These are phyloP conservation scores for Saccharomycopsis sp. DNA, from an alignment of 805 yeast species.

Conservation along the genomic window DNA sequence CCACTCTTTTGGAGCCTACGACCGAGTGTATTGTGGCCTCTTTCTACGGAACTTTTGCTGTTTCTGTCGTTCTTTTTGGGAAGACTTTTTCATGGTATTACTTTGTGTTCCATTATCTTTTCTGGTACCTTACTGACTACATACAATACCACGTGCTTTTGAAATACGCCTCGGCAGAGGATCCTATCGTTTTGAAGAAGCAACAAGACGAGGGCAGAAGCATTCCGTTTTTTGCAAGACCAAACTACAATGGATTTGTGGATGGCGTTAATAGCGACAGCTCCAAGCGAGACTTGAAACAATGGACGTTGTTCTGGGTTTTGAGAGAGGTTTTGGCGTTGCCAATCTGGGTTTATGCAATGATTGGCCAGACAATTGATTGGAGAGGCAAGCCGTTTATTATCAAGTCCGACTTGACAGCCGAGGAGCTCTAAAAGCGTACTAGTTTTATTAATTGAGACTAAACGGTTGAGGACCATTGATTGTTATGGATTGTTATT, in stretches of 20 bases:
- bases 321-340: slow-evolving; percentile 67
- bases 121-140: slow-evolving; percentile 65
- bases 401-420: slow-evolving; percentile 68
- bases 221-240: slow-evolving; percentile 15
- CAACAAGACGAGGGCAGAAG: neutral
- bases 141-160: slow-evolving; percentile 46
- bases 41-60: slow-evolving; percentile 53
- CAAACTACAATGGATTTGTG: slow-evolving; percentile 16
- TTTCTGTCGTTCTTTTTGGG: slow-evolving; percentile 39
- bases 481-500: neutral
- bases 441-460: neutral
- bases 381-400: slow-evolving; percentile 75
- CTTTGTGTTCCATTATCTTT: slow-evolving; percentile 44
- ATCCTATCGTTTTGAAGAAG: slow-evolving; percentile 5
- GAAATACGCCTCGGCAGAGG: slow-evolving; percentile 24
- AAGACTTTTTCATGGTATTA: slow-evolving; percentile 31
- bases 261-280: neutral
- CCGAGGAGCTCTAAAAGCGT: slow-evolving; percentile 43
- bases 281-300: slow-evolving; percentile 8
- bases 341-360: slow-evolving; percentile 78
- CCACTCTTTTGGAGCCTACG: slow-evolving; percentile 80
- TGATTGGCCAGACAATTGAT: slow-evolving; percentile 68
- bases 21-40: slow-evolving; percentile 74
- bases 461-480: neutral
- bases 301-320: slow-evolving; percentile 44